Percentiles rank a stretch among this genome's conserved stretches.
These are phyloP conservation scores for Argentina anserina DNA, from an alignment of 306 rosid genomes.

Conservation along the genomic window DNA sequence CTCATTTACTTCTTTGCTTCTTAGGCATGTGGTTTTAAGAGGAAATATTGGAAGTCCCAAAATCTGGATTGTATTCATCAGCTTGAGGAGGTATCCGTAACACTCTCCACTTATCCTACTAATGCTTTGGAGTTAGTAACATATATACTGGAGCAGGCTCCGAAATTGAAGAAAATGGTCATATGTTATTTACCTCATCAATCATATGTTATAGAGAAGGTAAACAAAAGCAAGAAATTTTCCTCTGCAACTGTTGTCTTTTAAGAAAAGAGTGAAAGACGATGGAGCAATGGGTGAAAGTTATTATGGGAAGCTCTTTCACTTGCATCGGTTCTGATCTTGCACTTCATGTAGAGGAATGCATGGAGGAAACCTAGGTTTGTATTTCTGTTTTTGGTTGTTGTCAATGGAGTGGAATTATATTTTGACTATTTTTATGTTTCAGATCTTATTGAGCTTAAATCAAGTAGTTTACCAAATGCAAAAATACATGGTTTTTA, in stretches of 20 bases:
- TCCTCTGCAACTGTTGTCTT: not conserved
- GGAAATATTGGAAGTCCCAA: slow-evolving; percentile 1
- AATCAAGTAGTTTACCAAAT: no score
- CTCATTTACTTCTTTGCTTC: not conserved
- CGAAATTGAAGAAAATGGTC: slow-evolving; percentile 6
- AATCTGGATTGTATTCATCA: not conserved
- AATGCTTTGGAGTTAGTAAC: not conserved
- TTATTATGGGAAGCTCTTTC: not conserved
- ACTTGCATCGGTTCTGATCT: not conserved
- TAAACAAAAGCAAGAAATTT: not conserved
- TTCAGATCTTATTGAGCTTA: no score
- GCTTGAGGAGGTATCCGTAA: not conserved
- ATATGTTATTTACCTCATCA: not conserved
- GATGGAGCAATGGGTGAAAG: not conserved
- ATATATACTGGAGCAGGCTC: not conserved
- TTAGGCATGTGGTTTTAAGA: not conserved
- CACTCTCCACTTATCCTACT: not conserved
- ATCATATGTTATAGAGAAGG: not conserved
- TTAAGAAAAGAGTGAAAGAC: not conserved
- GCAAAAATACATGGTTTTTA: no score
- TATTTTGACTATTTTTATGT: not conserved
- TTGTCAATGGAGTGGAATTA: not conserved
- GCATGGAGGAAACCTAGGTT: not conserved
- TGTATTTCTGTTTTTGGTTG: not conserved
- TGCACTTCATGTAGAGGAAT: not conserved